Evolutionary conservation across 345 rosid genomes (phyloP), one percentile per base, ranked within the genome.

Genomic region (Euphorbia lathyris): DNA sequence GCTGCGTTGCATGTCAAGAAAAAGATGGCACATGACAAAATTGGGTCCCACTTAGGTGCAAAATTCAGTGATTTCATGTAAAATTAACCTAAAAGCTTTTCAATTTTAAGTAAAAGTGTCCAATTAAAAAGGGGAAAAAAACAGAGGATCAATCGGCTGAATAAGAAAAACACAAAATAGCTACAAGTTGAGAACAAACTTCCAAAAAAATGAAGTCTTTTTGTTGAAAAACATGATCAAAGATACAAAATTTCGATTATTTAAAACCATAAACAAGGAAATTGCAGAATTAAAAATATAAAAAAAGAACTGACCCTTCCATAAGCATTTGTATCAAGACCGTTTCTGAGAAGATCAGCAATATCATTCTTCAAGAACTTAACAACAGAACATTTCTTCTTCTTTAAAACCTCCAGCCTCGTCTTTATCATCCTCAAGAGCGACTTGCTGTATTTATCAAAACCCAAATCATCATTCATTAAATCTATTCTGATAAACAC

Each of bases 361-460:
- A 92, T 73, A 81, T 92, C 99, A n/a, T 82, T 89, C 84, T 79
- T 90, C 82, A 89, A 63, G 72, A 72, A 89, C 77, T 83, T 87
- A 65, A 80, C 77, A 62, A 89, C 82, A 11, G 91, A 79, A 58
- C 53, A 72, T 80, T 86, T 93, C 88, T 83, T 96, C 85, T 81
- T 96, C 87, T 72, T 86, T 59, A 88, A 81, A 32, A 81, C 45
- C 34, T 89, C 99, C 2, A 96, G 68, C 53, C 97, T 78, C 42
- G 86, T 76, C 77, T 86, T 90, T 3, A 78, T 84, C 57, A 83
- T 70, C 90, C 78, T 90, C 42, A 83, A 55, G 65, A 78, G 77
- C 55, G 86, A 62, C 78, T 92, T 89, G 83, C 99, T 95, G 65
- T 65, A 75, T 50, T 71, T 7, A 52, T 40, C 23, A 51, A 55